Percentiles rank a stretch among this genome's conserved stretches.
Conservation (phyloP, 768 basidiomycete species). For the Podaxis carcinomalis region DNA sequence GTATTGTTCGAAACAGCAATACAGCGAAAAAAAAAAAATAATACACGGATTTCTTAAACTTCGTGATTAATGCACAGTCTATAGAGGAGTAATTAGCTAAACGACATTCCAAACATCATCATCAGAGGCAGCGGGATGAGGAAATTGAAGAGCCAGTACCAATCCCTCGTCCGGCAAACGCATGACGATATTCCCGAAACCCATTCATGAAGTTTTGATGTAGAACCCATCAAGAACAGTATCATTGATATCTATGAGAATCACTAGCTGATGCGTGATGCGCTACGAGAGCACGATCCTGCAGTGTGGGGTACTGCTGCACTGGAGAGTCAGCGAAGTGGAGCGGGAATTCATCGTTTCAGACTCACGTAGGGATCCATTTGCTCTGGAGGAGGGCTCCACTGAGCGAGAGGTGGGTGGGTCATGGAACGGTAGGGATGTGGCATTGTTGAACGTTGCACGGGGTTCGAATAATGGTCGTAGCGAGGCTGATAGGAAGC, state of each 20-base stretch:
- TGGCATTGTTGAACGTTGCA: constrained; percentile 25
- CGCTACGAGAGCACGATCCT: constrained; percentile 32
- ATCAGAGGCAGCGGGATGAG: background rate
- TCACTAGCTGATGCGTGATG: constrained; percentile 34
- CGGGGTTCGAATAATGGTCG: constrained; percentile 42
- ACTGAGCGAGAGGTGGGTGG: constrained; percentile 48
- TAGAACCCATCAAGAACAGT: background rate
- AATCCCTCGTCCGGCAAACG: background rate
- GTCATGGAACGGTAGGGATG: constrained; percentile 48
- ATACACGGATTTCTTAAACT: constrained; percentile 10
- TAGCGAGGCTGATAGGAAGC: constrained; percentile 49
- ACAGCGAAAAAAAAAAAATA: constrained; percentile 1
- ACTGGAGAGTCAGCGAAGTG: background rate
- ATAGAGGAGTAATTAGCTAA: constrained; percentile 3
- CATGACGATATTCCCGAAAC: constrained; percentile 1
- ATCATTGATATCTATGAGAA: constrained; percentile 42
- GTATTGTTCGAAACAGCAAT: constrained; percentile 6
- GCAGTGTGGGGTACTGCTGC: constrained; percentile 24
- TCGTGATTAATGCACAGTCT: constrained; percentile 12
- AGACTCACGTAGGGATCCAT: constrained; percentile 63
- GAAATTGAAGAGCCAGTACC: background rate
- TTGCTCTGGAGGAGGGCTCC: constrained; percentile 51
- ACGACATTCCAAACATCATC: background rate
- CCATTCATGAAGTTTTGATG: constrained; percentile 3
- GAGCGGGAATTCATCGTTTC: background rate